Evolutionary conservation across 2,329 filamentous ascomycete genomes (phyloP), one percentile per base, ranked within the genome.

Genomic region (Pestalotiopsis sp.): DNA sequence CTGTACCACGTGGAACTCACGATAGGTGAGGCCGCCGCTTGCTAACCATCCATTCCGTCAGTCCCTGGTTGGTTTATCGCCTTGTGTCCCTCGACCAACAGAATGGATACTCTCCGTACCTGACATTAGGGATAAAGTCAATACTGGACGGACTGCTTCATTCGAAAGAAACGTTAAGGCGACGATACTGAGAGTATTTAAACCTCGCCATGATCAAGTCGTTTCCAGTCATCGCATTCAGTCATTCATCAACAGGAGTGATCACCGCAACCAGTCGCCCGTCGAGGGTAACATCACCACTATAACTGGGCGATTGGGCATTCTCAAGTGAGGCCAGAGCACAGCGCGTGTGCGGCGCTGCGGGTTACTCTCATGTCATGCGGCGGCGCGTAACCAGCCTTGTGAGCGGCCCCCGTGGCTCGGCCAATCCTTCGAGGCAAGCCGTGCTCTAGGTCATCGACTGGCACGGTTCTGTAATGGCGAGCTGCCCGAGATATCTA

Each of bases 391-490:
- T 20, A 20, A 20, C 12, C 27, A 36, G 25, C 59, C 31, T 39
- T 39, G 4, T 61, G 59, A 39, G 20, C 27, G n/a, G 59, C 59
- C 25, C 41, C 63, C 13, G 63, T 56, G 63, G 63, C 63, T 65
- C 36, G 23, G 58, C 57, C 11, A 60, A 60, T 66, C 64, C 64
- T 66, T 59, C 52, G 56, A 45, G 64, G 64, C 64, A 31, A 66
- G 36, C 64, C 52, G 64, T 59, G 52, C 41, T 36, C 45, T 23
- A 17, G 23, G 2, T 20, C 14, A 12, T 20, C 45, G 20, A 52
- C 38, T 64, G n/a, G 2, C 25, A 64, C 62, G 20, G 62, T 56
- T 12, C 62, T n/a, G 17, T 52, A n/a, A n/a, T n/a, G 45, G 20
- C 45, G 7, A 52, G 6, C 7, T 9, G 17, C 17, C 31, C 38